Base-by-base conservation (phyloP, 768 basidiomycete species). In the Leccinum aurantiacum region DNA sequence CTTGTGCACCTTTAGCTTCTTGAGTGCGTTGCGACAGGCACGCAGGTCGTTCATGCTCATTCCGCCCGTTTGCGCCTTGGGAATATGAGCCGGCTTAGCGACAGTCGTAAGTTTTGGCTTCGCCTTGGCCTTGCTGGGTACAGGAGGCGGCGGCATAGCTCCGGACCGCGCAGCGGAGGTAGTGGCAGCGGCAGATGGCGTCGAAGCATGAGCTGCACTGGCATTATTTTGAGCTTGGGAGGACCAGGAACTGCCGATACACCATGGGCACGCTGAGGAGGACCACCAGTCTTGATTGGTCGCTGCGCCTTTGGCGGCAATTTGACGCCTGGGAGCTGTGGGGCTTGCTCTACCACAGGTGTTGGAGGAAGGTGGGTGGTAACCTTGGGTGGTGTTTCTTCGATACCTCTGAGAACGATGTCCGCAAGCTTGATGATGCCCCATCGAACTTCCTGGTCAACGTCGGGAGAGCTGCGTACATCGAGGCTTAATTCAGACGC, bases 341-440 rank as follows among this genome's bases (percentile, higher is more conserved):
- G 86, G 11, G 84, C 71, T 5, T 70, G 71, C 63, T 94, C 92
- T 5, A 74, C 66, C 2, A 89, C 80, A 14, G 94, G 92, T 2
- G 91, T 93, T 27, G 84, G 78, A 8, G 85, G 82, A 56, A 95
- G 84, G 65, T 93, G 90, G 53, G 95, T 87, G 50, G 86, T 91
- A 61, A 95, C 87, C 59, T 92, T 94, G 1, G 95, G 95, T 6
- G 90, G 79, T 2, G 86, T 81, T 74, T 98, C 96, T 59, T 92
- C 87, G 3, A 86, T 78, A 24, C 92, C 90, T 54, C 88, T 86
- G 65, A 95, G 88, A 46, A 95, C 82, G 19, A 96, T 80, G 67
- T 98, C 96, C 6, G 92, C 93, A 24, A 97, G 78, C 74, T 98
- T 98, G 67, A 98, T 80, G 53, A 96, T 77, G 63, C 89, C 92